phyloP scores from a whole-genome alignment of 805 yeast species.

The Metahyphopichia silvanorum region DNA sequence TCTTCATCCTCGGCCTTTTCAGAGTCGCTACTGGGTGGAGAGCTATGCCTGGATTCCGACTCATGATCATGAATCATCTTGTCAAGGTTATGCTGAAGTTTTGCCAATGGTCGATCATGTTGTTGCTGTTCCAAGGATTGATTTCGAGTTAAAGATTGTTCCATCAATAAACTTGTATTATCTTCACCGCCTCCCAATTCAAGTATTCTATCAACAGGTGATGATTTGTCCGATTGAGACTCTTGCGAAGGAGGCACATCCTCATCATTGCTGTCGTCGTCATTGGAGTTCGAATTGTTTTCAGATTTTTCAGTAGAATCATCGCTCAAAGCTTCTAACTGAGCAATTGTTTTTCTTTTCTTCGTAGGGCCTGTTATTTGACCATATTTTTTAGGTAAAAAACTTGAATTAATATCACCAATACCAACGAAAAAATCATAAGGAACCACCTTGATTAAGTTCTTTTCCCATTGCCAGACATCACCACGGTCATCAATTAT shows the following conservation, averaged over 20 bases:
- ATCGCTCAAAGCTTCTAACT: constrained; percentile 42
- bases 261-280: constrained; percentile 3
- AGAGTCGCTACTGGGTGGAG: constrained; percentile 13
- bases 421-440: constrained; percentile 95
- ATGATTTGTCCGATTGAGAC: constrained; percentile 12
- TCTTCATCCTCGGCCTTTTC: constrained; percentile 23
- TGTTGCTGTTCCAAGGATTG: constrained; percentile 77
- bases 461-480: constrained; percentile 97
- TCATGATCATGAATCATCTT: constrained; percentile 34
- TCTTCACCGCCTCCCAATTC: constrained; percentile 51
- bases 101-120: constrained; percentile 80
- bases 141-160: constrained; percentile 61
- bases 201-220: constrained; percentile 49
- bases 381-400: constrained; percentile 75
- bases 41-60: constrained; percentile 9
- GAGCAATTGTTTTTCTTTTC: constrained; percentile 54
- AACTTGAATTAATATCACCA: constrained; percentile 93
- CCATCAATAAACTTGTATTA: constrained; percentile 45
- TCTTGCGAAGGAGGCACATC: constrained; percentile 3
- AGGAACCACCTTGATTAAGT: constrained; percentile 88
- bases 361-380: constrained; percentile 60
- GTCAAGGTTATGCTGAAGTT: constrained; percentile 71
- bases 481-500: constrained; percentile 97
- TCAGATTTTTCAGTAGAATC: constrained; percentile 5
- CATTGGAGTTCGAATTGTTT: neutral